Evolutionary conservation across 768 basidiomycete genomes (phyloP), one percentile per base, ranked within the genome.

Genomic region (Calocybe cyanea): DNA sequence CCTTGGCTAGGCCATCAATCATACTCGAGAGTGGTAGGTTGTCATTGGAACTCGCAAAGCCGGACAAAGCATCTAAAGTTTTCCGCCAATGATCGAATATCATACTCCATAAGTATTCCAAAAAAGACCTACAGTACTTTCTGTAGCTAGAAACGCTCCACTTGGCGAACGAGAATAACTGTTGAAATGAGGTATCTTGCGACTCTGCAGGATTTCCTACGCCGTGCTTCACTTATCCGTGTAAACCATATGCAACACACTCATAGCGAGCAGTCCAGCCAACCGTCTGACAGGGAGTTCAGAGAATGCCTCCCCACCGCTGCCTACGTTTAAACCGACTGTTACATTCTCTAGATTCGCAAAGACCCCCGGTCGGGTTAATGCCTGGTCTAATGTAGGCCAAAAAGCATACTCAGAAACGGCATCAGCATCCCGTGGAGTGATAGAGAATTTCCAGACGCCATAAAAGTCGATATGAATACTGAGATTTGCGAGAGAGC

Each of bases 391-490:
- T 2, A 53, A 21, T 2, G 13, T 24, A 15, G 40, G 49, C 52
- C 52, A 53, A 21, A 53, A 30, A 8, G 44, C 39, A 24, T 53
- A 53, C 24, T 41, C 25, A 31, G 43, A 43, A 11, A 53, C 32
- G 31, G 38, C 24, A 15, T 46, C 31, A 25, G 24, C 36, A 37
- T 53, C 52, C 15, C 52, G 49, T 24, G 28, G 34, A 2, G 52
- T 53, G 36, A 50, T 47, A 11, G 52, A 45, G 20, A 53, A 53
- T 23, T 44, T 49, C 52, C 52, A 53, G 39, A 52, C 51, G 39
- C 38, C 41, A 37, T 42, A 40, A 24, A 53, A 53, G 38, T 46
- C 44, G 14, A 53, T 45, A 23, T 41, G 4, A 4, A 53, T 42
- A 1, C 20, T 15, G 19, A 53, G 52, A 17, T 44, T 15, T 28